These are phyloP conservation scores for Hyaloperonospora arabidopsidis DNA, from an alignment of 352 stramenopile genomes.

Conservation along the genomic window DNA sequence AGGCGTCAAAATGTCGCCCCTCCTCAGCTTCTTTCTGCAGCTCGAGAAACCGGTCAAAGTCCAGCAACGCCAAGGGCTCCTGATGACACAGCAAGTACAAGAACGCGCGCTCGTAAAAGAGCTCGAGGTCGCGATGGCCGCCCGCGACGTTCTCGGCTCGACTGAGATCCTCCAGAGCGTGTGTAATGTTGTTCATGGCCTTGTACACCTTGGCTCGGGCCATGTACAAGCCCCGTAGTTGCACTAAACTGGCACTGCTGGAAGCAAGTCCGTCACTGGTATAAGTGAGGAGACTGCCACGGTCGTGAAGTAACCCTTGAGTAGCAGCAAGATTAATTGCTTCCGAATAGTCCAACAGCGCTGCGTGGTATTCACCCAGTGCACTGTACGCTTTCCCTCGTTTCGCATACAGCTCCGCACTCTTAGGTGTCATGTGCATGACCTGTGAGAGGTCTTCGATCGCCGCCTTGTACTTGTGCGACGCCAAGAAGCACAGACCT, in stretches of 20 bases:
- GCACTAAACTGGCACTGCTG: conserved; percentile 22
- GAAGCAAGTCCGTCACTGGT: conserved; percentile 20
- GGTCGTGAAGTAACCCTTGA: conserved; percentile 29
- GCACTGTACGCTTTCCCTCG: conserved; percentile 54
- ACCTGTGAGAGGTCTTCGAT: conserved; percentile 69
- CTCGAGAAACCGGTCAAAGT: conserved; percentile 65
- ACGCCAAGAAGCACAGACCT: conserved; percentile 44
- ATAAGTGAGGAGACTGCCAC: conserved; percentile 7
- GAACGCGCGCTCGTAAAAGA: conserved; percentile 54
- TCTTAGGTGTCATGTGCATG: conserved; percentile 62
- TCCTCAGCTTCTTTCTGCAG: conserved; percentile 44
- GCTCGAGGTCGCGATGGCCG: conserved; percentile 44
- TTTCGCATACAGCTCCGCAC: conserved; percentile 56
- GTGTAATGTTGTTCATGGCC: conserved; percentile 44
- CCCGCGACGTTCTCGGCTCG: conserved; percentile 34
- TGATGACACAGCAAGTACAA: conserved; percentile 46
- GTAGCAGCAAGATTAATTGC: conserved; percentile 45
- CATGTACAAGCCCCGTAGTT: conserved; percentile 44
- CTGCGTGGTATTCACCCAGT: conserved; percentile 39
- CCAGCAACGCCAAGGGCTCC: conserved; percentile 35
- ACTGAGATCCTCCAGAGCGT: conserved; percentile 48
- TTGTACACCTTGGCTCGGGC: conserved; percentile 46
- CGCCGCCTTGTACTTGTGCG: conserved; percentile 47
- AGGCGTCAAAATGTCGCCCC: conserved; percentile 33
- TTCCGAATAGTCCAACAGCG: conserved; percentile 58